These are phyloP conservation scores for Sarcodon sp. DNA, from an alignment of 768 basidiomycete genomes.

Conservation along the genomic window DNA sequence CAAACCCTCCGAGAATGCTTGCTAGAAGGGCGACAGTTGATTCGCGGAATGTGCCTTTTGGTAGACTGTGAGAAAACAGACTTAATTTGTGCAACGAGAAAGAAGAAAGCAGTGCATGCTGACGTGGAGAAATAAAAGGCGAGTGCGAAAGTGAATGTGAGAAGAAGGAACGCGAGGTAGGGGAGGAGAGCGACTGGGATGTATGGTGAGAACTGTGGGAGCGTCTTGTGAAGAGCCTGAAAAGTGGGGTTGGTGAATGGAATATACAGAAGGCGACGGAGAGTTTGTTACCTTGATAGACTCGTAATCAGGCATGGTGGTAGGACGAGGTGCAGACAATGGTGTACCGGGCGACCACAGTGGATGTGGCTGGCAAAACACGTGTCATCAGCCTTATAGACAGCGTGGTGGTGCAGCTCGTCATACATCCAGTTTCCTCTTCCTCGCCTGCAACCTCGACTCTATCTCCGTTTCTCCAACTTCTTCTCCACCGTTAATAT, in stretches of 20 bases:
- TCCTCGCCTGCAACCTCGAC: too few relatives aligned
- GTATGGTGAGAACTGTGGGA: conserved; percentile 61
- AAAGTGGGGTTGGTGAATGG: conserved; percentile 3
- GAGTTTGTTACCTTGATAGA: conserved; percentile 42
- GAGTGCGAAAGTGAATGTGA: conserved; percentile 67
- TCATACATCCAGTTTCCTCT: too few relatives aligned
- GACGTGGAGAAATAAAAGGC: conserved; percentile 88
- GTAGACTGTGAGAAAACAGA: conserved; percentile 40
- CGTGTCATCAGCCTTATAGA: conserved; percentile 35
- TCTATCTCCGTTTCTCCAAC: conserved; percentile 22
- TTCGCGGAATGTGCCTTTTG: conserved; percentile 60
- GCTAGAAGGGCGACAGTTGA: conserved; percentile 56
- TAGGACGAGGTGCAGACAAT: conserved; percentile 8
- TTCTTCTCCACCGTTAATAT: background rate
- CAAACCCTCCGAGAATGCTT: conserved; percentile 75
- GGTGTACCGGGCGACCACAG: conserved; percentile 2
- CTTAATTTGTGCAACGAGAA: conserved; percentile 3
- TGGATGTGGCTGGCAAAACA: conserved; percentile 27
- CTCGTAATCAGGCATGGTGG: conserved; percentile 42
- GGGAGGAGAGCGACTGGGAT: conserved; percentile 60
- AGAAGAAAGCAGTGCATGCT: conserved; percentile 12
- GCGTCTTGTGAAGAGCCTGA: conserved; percentile 49
- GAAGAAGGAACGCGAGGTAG: conserved; percentile 59
- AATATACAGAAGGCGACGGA: conserved; percentile 1
- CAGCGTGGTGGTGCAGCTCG: too few relatives aligned